phyloP scores from a whole-genome alignment of 805 yeast genomes.

The Zygoascus flipseniorum region DNA sequence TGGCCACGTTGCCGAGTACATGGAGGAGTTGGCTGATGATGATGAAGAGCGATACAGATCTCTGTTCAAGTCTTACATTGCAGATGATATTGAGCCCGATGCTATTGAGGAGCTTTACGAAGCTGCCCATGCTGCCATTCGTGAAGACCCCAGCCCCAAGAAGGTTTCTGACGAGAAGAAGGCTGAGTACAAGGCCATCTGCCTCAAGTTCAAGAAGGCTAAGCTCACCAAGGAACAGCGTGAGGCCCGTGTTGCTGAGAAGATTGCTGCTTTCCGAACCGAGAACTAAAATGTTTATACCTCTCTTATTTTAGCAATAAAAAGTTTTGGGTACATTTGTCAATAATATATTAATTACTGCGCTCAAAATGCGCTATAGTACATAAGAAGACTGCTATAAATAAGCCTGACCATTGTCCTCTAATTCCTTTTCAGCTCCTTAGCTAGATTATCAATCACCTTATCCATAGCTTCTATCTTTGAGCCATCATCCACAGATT shows the following conservation, averaged over 20 bases:
- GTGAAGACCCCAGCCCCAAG: conserved; percentile 90
- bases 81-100: conserved; percentile 95
- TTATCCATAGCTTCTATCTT: conserved; percentile 3
- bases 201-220: conserved; percentile 81
- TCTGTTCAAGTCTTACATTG: conserved; percentile 93
- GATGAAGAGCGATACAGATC: conserved; percentile 99
- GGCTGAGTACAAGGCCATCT: conserved; percentile 96
- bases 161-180: conserved; percentile 90
- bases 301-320: not conserved
- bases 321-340: not conserved
- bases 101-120: conserved; percentile 91
- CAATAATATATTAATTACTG: not conserved
- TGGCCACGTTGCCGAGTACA: conserved; percentile 99
- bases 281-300: not conserved
- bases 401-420: not conserved
- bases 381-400: not conserved
- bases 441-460: conserved; percentile 10
- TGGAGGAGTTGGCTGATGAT: conserved; percentile 99
- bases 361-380: not conserved
- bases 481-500: not conserved
- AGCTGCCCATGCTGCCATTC: conserved; percentile 90
- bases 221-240: conserved; percentile 91
- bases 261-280: conserved; percentile 69
- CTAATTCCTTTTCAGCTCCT: conserved; percentile 1
- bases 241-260: conserved; percentile 78